Conservation (phyloP, 1,139 yeast genomes). For the Sugiyamaella sp. region DNA sequence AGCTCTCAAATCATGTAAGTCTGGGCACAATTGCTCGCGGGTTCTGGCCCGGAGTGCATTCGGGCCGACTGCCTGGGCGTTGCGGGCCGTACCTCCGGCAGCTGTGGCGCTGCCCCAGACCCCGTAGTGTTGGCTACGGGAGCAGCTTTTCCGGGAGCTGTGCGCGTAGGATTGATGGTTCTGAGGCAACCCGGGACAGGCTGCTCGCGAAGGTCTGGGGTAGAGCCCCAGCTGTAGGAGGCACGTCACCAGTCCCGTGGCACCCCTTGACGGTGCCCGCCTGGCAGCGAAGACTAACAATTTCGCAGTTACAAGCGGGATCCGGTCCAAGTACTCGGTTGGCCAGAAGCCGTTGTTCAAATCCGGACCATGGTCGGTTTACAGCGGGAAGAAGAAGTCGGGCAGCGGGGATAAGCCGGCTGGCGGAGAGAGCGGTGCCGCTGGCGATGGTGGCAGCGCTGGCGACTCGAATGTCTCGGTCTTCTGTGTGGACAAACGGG, state of each 20-base stretch:
- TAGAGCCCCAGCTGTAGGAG: constrained; percentile 7
- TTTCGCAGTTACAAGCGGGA: constrained; percentile 40
- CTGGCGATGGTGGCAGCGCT: constrained; percentile 13
- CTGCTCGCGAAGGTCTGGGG: too few relatives aligned
- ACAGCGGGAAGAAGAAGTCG: constrained; percentile 72
- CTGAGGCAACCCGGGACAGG: too few relatives aligned
- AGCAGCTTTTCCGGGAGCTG: too few relatives aligned
- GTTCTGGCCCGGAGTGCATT: too few relatives aligned
- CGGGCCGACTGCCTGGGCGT: too few relatives aligned
- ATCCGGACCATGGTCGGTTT: constrained; percentile 84
- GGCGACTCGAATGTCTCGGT: constrained; percentile 59
- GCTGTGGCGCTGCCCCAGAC: too few relatives aligned
- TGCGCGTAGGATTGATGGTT: too few relatives aligned
- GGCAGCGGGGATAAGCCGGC: constrained; percentile 33
- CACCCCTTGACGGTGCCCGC: too few relatives aligned
- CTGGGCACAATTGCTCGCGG: too few relatives aligned
- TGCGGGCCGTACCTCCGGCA: too few relatives aligned
- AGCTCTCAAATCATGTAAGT: constrained; percentile 17
- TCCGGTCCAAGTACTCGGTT: constrained; percentile 71
- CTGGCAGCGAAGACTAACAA: not conserved
- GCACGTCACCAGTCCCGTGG: too few relatives aligned
- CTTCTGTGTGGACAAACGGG: constrained; percentile 83
- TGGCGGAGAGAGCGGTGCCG: constrained; percentile 30
- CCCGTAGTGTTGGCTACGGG: too few relatives aligned
- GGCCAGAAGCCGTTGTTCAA: constrained; percentile 74